These are phyloP conservation scores for Penicillium vulpinum DNA, from an alignment of 2,329 filamentous ascomycete genomes.

Conservation along the genomic window DNA sequence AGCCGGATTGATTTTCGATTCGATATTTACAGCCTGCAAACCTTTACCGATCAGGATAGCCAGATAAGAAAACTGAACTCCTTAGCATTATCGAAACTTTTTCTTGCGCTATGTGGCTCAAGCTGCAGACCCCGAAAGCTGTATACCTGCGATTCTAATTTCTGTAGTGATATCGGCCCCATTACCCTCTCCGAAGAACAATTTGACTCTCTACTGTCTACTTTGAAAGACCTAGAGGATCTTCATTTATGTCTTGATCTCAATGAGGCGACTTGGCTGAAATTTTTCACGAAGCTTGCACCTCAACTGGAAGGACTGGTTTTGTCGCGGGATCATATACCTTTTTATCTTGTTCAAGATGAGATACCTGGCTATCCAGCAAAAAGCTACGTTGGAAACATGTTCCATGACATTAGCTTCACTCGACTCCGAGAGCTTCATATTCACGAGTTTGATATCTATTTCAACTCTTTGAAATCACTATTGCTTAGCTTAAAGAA, in stretches of 20 bases:
- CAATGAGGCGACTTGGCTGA: slow-evolving; percentile 5
- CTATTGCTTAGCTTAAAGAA: slow-evolving; percentile 8
- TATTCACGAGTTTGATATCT: slow-evolving; percentile 4
- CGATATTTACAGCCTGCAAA: slow-evolving; percentile 5
- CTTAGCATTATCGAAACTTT: slow-evolving; percentile 11
- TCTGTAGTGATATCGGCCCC: slow-evolving; percentile 9
- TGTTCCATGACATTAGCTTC: slow-evolving; percentile 3
- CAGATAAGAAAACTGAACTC: slow-evolving; percentile 9
- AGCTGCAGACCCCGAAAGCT: slow-evolving; percentile 11
- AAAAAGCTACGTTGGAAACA: slow-evolving; percentile 4
- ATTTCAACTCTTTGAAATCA: slow-evolving; percentile 10
- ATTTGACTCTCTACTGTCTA: slow-evolving; percentile 6
- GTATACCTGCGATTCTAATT: slow-evolving; percentile 10
- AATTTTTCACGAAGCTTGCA: slow-evolving; percentile 6
- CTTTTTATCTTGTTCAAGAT: slow-evolving; percentile 1
- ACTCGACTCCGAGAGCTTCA: slow-evolving; percentile 10
- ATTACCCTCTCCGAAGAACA: slow-evolving; percentile 9
- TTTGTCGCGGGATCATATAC: slow-evolving; percentile 7
- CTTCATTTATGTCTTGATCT: slow-evolving; percentile 13
- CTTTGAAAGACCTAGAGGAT: slow-evolving; percentile 7
- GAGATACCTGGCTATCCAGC: neutral
- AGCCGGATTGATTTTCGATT: slow-evolving; percentile 13
- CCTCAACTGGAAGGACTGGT: slow-evolving; percentile 7
- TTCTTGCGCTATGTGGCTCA: slow-evolving; percentile 10
- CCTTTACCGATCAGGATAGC: neutral